Evolutionary conservation across 2,329 filamentous ascomycete species (phyloP).

Genomic region (Aspergillus hortae): DNA sequence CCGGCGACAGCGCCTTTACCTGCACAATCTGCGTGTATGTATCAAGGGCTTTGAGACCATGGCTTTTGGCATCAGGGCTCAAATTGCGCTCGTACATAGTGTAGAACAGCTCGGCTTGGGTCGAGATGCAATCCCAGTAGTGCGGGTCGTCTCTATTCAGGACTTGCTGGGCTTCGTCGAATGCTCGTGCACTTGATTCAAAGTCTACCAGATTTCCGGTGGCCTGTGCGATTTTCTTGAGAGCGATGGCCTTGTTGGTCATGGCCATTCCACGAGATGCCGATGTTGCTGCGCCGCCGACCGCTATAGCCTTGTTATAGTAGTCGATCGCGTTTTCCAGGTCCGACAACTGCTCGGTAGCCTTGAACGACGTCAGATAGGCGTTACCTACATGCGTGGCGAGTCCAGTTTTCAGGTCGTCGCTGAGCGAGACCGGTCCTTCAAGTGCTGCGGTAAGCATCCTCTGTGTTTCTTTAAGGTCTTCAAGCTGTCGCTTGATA

Average conservation of each 20-base stretch:
- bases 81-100: background rate
- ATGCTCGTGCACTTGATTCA: background rate
- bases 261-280: background rate
- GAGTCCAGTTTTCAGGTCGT: background rate
- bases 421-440: background rate
- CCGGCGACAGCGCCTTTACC: background rate
- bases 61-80: background rate
- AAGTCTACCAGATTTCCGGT: background rate
- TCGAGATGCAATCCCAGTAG: background rate
- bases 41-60: constrained; percentile 1
- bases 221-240: background rate
- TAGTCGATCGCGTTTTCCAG: constrained; percentile 1
- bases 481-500: background rate
- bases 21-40: background rate
- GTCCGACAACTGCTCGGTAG: background rate
- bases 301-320: background rate
- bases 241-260: background rate
- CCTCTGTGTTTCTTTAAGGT: constrained; percentile 2
- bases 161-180: background rate
- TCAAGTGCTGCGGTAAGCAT: background rate
- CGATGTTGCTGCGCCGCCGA: background rate
- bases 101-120: constrained; percentile 1
- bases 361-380: background rate
- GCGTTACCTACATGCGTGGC: background rate
- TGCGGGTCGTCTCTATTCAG: background rate